phyloP scores from a whole-genome alignment of 1,284 basidiomycete genomes.

The Pterulicium gracile region DNA sequence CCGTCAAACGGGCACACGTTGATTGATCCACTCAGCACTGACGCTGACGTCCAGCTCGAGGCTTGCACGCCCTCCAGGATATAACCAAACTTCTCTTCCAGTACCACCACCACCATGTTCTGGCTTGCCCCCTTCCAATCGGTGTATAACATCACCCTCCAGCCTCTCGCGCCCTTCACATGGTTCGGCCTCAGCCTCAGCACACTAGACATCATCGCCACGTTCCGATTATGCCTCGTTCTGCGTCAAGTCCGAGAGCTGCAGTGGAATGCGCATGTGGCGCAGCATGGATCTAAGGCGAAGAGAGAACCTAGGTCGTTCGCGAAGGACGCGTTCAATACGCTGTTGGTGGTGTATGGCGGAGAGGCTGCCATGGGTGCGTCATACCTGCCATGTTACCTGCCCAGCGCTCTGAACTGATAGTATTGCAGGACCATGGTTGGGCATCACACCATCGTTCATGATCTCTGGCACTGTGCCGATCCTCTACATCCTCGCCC shows the following conservation, averaged over 20 bases:
- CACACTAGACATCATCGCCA: constrained; percentile 53
- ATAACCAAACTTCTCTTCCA: too few species aligned
- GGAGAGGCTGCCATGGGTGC: constrained; percentile 58
- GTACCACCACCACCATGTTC: constrained; percentile 17
- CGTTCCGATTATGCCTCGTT: constrained; percentile 54
- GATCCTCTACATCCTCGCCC: constrained; percentile 38
- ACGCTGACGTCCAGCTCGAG: too few species aligned
- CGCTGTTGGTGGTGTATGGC: constrained; percentile 59
- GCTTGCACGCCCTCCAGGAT: too few species aligned
- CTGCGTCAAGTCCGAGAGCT: constrained; percentile 56
- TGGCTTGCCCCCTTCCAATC: constrained; percentile 34
- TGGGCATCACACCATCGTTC: constrained; percentile 58
- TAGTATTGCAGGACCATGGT: constrained; percentile 38
- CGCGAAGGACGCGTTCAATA: constrained; percentile 41
- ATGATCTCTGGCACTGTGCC: constrained; percentile 54
- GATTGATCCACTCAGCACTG: too few species aligned
- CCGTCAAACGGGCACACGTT: too few species aligned
- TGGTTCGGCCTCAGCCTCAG: constrained; percentile 53
- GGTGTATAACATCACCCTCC: constrained; percentile 40
- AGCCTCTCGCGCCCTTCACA: constrained; percentile 55
- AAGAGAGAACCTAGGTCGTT: constrained; percentile 41
- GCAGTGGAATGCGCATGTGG: constrained; percentile 30
- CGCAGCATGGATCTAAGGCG: constrained; percentile 19
- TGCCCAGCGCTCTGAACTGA: too few species aligned
- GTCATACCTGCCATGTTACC: constrained; percentile 13